Evolutionary conservation across 129 eudicot genomes (phyloP).

Genomic region (Tanacetum coccineum): DNA sequence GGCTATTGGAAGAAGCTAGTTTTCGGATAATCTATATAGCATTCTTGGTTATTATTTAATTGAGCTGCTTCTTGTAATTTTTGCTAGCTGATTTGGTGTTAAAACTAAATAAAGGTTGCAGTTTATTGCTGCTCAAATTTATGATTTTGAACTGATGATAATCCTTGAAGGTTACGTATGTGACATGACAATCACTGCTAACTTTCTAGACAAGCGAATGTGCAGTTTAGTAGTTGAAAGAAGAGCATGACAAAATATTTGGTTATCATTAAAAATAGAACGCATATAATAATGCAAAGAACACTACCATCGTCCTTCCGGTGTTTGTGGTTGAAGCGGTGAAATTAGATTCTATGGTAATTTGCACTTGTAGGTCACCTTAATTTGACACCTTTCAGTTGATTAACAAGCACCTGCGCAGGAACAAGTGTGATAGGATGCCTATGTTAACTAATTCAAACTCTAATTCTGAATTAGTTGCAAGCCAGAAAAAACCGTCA

Average conservation of each 20-base stretch:
- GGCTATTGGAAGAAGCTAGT: conserved; percentile 43
- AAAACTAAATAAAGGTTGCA: conserved; percentile 87
- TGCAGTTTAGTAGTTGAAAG: conserved; percentile 12
- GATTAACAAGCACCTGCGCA: too few relatives aligned
- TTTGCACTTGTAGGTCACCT: conserved; percentile 57
- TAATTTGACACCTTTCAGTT: conserved; percentile 96
- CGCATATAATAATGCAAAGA: background rate
- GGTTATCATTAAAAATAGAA: background rate
- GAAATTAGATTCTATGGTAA: conserved; percentile 52
- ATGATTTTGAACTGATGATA: conserved; percentile 67
- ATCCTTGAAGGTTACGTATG: conserved; percentile 58
- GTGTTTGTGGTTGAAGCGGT: conserved; percentile 64
- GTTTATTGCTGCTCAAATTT: conserved; percentile 66
- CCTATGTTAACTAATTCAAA: background rate
- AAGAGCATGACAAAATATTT: conserved; percentile 10
- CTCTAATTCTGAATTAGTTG: too few relatives aligned
- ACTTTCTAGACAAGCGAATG: conserved; percentile 51
- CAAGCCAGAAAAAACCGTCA: too few relatives aligned
- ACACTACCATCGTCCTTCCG: conserved; percentile 71
- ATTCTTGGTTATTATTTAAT: conserved; percentile 39
- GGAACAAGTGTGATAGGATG: conserved; percentile 6
- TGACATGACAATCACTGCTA: conserved; percentile 57
- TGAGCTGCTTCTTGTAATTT: conserved; percentile 55
- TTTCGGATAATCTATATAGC: conserved; percentile 48
- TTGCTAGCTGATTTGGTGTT: conserved; percentile 75